Evolutionary conservation across 352 stramenopile genomes (phyloP).

Genomic region (Phytophthora sansomeana): DNA sequence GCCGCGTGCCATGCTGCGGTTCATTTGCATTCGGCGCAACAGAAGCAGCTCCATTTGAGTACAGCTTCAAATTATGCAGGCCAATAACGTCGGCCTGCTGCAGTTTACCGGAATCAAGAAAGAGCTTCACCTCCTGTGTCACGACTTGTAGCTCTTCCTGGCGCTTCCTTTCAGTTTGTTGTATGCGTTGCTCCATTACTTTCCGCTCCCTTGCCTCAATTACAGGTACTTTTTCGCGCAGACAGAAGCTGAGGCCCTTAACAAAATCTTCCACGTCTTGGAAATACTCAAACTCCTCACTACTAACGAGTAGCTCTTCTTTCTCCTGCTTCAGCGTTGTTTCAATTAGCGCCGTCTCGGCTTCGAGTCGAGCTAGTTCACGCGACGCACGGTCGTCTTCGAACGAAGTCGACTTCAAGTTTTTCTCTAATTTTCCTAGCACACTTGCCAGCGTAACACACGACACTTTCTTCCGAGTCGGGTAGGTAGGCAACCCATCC

Average conservation of each 20-base stretch:
- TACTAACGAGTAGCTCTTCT: constrained; percentile 59
- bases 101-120: constrained; percentile 26
- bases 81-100: constrained; percentile 29
- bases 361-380: constrained; percentile 61
- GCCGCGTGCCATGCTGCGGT: constrained; percentile 4
- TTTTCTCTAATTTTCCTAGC: constrained; percentile 58
- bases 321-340: constrained; percentile 50
- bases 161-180: constrained; percentile 20
- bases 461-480: constrained; percentile 55
- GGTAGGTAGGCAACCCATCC: constrained; percentile 45
- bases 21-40: not conserved
- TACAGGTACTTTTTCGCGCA: constrained; percentile 66
- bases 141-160: constrained; percentile 28
- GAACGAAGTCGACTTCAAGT: constrained; percentile 48
- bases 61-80: constrained; percentile 16
- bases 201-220: constrained; percentile 60
- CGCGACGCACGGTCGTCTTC: constrained; percentile 59
- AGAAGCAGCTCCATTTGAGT: constrained; percentile 8
- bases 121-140: constrained; percentile 17
- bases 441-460: constrained; percentile 60
- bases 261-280: constrained; percentile 81
- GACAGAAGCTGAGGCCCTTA: constrained; percentile 75
- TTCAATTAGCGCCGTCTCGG: constrained; percentile 55
- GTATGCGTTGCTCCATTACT: constrained; percentile 30
- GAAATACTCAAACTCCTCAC: constrained; percentile 83